These are phyloP conservation scores for Pseudozyma sp. DNA, from an alignment of 1,284 basidiomycete genomes.

Conservation along the genomic window DNA sequence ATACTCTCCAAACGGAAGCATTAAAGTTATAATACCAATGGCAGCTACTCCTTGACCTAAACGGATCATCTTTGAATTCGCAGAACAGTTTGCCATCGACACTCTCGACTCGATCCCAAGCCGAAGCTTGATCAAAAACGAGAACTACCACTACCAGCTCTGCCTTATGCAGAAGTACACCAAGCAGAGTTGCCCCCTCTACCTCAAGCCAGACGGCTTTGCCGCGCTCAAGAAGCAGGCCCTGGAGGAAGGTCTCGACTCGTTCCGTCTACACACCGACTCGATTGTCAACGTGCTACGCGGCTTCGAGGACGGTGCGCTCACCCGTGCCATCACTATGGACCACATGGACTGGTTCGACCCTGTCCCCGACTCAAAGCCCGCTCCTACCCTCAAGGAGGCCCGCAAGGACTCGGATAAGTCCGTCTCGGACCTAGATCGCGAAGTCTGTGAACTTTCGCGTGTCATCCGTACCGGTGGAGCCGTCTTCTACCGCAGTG, in stretches of 20 bases:
- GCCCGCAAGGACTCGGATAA: conserved; percentile 69
- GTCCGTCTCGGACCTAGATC: conserved; percentile 73
- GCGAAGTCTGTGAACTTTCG: conserved; percentile 76
- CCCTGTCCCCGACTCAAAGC: conserved; percentile 72
- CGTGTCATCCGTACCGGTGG: conserved; percentile 77
- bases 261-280: conserved; percentile 82
- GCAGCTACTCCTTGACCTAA: too few relatives aligned
- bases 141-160: conserved; percentile 70
- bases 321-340: conserved; percentile 76
- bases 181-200: conserved; percentile 78
- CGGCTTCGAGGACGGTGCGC: conserved; percentile 58
- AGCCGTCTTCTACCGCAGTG: conserved; percentile 79
- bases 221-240: conserved; percentile 74
- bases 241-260: conserved; percentile 72
- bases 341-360: conserved; percentile 83
- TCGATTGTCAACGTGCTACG: conserved; percentile 78
- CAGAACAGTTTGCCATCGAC: conserved; percentile 68
- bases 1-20: too few relatives aligned
- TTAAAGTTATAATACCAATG: too few relatives aligned
- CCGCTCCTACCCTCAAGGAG: conserved; percentile 68
- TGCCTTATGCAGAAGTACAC: conserved; percentile 78
- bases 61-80: too few relatives aligned
- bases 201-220: conserved; percentile 79
- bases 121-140: conserved; percentile 58
- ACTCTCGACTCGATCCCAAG: conserved; percentile 66